Conservation (phyloP, 192 early-diverging fungal species). For the Coemansia sp. region DNA sequence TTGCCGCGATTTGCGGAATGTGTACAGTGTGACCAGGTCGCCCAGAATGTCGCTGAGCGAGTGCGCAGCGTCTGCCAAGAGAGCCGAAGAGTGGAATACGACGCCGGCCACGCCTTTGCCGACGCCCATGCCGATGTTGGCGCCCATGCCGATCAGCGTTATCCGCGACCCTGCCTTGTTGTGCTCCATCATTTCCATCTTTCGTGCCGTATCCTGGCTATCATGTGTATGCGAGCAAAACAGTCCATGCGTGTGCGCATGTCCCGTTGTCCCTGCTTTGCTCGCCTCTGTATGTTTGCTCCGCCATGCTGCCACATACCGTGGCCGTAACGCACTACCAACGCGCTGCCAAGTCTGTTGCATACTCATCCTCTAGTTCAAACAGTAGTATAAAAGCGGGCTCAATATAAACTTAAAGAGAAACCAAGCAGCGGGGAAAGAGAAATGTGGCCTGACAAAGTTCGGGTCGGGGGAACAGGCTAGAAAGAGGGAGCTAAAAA, state of each 20-base stretch:
- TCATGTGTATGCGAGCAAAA: not conserved
- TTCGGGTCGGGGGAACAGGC: too few species aligned
- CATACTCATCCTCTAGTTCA: not conserved
- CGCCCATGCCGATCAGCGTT: constrained; percentile 63
- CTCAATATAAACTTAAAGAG: not conserved
- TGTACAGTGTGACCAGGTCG: constrained; percentile 78
- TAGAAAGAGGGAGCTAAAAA: too few species aligned
- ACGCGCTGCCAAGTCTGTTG: not conserved
- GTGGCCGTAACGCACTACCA: not conserved
- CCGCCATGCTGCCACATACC: not conserved
- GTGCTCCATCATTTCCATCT: constrained; percentile 46
- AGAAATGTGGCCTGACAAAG: not conserved
- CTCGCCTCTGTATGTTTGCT: constrained; percentile 15
- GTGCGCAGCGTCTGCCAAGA: constrained; percentile 79
- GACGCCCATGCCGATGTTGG: constrained; percentile 61
- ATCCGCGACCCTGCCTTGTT: constrained; percentile 61
- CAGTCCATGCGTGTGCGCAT: constrained; percentile 11
- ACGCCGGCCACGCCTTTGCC: constrained; percentile 65
- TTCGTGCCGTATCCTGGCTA: constrained; percentile 25
- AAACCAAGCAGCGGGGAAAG: not conserved
- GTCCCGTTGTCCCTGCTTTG: constrained; percentile 14
- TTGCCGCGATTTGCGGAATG: constrained; percentile 66
- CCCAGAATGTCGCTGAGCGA: constrained; percentile 72
- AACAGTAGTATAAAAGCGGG: not conserved
- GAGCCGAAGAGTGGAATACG: constrained; percentile 70